phyloP scores from a whole-genome alignment of 768 basidiomycete species.

The Kwoniella newhampshirensis region DNA sequence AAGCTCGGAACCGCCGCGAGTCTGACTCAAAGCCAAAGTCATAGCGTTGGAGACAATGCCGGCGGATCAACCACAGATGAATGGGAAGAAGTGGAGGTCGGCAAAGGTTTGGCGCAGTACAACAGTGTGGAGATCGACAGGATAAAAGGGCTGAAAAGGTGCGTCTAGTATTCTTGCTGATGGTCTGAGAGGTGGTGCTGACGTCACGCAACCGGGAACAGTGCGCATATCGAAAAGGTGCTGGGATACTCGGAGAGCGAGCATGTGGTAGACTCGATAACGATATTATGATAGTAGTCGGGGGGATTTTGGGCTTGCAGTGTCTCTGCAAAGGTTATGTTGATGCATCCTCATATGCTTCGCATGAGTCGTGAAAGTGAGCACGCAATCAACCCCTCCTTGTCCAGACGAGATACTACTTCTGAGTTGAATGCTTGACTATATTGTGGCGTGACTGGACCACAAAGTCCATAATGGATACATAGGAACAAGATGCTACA shows the following conservation, averaged over 20 bases:
- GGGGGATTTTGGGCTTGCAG: not conserved
- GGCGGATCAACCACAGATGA: slow-evolving; percentile 25
- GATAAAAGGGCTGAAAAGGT: slow-evolving; percentile 91
- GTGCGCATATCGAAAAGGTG: slow-evolving; percentile 73
- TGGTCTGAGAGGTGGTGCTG: slow-evolving; percentile 15
- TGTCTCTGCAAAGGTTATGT: too few species aligned
- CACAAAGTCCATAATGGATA: too few species aligned
- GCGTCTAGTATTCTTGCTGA: slow-evolving; percentile 33
- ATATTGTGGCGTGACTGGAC: too few species aligned
- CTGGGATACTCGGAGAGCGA: slow-evolving; percentile 95
- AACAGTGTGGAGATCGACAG: slow-evolving; percentile 86
- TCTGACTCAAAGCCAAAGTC: not conserved
- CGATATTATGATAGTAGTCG: slow-evolving; percentile 57
- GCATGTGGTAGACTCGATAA: slow-evolving; percentile 94
- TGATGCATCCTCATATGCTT: too few species aligned
- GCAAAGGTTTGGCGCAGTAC: slow-evolving; percentile 91
- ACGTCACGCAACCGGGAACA: slow-evolving; percentile 54
- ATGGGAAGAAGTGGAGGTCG: slow-evolving; percentile 83
- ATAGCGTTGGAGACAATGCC: not conserved
- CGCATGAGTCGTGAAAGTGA: too few species aligned
- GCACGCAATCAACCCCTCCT: too few species aligned
- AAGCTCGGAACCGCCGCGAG: not conserved
- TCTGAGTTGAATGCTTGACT: too few species aligned
- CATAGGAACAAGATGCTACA: too few species aligned
- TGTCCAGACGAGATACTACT: too few species aligned